phyloP scores from a whole-genome alignment of 2,329 filamentous ascomycete genomes.

The Thermomyces lanuginosus region DNA sequence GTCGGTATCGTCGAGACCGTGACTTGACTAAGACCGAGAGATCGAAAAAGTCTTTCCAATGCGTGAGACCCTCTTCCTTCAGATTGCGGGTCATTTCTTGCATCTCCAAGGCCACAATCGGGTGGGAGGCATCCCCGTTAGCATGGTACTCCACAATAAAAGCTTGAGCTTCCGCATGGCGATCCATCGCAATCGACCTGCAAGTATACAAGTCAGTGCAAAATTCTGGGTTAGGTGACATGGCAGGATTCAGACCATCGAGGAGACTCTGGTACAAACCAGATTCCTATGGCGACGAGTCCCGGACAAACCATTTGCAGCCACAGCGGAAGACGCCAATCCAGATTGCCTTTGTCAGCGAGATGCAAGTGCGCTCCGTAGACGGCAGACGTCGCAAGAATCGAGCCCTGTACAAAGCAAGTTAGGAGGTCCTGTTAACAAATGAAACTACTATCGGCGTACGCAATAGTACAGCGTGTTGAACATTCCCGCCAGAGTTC shows the following conservation, averaged over 20 bases:
- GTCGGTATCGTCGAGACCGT: conserved; percentile 18
- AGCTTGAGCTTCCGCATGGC: conserved; percentile 13
- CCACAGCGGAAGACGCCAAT: conserved; percentile 8
- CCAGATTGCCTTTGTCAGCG: conserved; percentile 3
- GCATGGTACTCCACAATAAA: conserved; percentile 28
- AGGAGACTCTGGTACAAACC: conserved; percentile 15
- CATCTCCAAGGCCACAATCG: conserved; percentile 28
- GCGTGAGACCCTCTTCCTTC: conserved; percentile 17
- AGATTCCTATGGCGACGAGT: conserved; percentile 6
- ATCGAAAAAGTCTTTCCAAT: conserved; percentile 23
- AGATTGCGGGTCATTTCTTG: conserved; percentile 25
- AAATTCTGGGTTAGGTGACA: no score
- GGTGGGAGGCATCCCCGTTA: conserved; percentile 25
- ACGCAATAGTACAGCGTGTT: conserved; percentile 10
- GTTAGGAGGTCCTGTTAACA: background rate
- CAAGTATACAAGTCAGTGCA: no score
- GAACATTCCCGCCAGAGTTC: conserved; percentile 10
- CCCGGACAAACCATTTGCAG: conserved; percentile 8
- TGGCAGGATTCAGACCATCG: no score
- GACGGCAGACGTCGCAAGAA: conserved; percentile 6
- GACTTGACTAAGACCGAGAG: conserved; percentile 19
- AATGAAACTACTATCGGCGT: background rate
- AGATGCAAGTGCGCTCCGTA: conserved; percentile 5
- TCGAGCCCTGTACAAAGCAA: conserved; percentile 6
- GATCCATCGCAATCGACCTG: conserved; percentile 9